phyloP scores from a whole-genome alignment of 805 yeast genomes.

The Jamesozyma lodderae region DNA sequence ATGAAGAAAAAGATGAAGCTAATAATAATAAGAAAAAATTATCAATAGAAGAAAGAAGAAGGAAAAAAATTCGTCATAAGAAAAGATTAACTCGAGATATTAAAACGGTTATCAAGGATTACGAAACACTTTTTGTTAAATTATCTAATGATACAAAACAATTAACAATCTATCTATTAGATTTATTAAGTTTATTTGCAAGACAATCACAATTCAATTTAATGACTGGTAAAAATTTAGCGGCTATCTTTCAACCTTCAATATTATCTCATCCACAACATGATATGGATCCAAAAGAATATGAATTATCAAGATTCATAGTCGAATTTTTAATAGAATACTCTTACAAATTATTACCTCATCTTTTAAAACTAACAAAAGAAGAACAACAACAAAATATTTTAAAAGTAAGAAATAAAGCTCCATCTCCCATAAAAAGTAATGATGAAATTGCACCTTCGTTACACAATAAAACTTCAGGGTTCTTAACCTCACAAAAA shows the following conservation, averaged over 20 bases:
- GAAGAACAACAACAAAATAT: conserved; percentile 13
- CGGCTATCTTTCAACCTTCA: conserved; percentile 97
- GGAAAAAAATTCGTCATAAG: conserved; percentile 40
- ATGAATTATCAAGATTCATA: conserved; percentile 75
- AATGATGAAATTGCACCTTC: background rate
- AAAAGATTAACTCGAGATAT: conserved; percentile 56
- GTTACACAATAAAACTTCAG: too few species aligned
- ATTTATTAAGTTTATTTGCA: conserved; percentile 76
- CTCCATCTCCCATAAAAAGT: background rate
- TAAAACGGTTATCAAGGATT: conserved; percentile 58
- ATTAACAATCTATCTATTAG: conserved; percentile 75
- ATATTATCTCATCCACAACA: conserved; percentile 86
- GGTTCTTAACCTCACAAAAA: background rate
- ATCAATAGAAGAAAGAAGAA: conserved; percentile 19
- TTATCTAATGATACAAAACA: conserved; percentile 77
- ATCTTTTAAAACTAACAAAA: conserved; percentile 31
- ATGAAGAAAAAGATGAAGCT: conserved; percentile 6
- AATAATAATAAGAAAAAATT: conserved; percentile 10
- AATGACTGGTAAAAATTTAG: conserved; percentile 88
- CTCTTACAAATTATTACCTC: conserved; percentile 67
- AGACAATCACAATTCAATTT: conserved; percentile 66
- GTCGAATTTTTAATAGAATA: conserved; percentile 85
- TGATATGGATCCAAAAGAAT: conserved; percentile 87
- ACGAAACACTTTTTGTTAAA: conserved; percentile 55
- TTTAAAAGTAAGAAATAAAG: background rate